Conservation (phyloP, 2,329 filamentous ascomycete species). For the Diplodia intermedia region DNA sequence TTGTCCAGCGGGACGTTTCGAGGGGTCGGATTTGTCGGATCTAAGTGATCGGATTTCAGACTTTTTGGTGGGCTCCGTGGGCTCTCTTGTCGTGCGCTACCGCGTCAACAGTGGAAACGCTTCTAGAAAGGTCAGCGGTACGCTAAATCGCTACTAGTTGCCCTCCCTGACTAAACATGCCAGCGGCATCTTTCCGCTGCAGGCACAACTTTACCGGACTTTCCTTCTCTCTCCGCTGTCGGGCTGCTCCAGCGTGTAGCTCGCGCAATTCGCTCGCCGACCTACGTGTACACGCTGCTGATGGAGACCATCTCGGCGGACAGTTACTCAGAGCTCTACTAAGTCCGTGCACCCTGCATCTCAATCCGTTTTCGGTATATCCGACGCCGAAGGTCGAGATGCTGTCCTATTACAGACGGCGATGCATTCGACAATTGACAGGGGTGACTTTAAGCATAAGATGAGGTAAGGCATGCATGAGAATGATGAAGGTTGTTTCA, state of each 20-base stretch:
- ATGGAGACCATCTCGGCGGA: background rate
- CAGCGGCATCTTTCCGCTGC: background rate
- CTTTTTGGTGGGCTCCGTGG: background rate
- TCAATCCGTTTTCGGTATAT: background rate
- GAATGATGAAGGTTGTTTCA: background rate
- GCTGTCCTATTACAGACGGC: background rate
- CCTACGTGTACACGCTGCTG: background rate
- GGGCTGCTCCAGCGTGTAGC: background rate
- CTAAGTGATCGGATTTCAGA: background rate
- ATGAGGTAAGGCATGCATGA: background rate
- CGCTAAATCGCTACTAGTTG: background rate
- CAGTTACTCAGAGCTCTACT: background rate
- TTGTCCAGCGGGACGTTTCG: too few species aligned
- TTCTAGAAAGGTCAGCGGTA: background rate
- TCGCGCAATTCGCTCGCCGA: background rate
- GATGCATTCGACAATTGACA: background rate
- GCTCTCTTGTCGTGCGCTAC: background rate
- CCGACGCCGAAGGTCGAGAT: background rate
- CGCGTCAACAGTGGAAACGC: background rate
- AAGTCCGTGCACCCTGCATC: background rate
- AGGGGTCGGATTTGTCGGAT: slow-evolving; percentile 25
- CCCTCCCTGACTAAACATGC: background rate
- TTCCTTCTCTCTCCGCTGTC: background rate
- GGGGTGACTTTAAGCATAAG: background rate
- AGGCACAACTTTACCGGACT: background rate